These are phyloP conservation scores for Vigna angularis DNA, from an alignment of 306 rosid genomes.

Conservation along the genomic window DNA sequence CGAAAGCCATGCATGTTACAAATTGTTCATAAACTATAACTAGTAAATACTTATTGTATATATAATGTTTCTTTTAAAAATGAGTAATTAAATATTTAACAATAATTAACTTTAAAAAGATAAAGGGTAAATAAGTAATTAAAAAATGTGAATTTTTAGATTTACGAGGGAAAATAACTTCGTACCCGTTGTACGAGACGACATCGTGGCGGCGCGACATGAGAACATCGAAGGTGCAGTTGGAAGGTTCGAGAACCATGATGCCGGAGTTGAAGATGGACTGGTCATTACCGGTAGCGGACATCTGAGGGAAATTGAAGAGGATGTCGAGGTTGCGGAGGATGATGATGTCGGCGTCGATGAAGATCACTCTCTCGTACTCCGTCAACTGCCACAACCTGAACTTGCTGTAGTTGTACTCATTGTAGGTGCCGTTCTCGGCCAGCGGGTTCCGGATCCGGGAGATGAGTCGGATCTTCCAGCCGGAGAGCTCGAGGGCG, in stretches of 20 bases:
- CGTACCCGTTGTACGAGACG: constrained; percentile 71
- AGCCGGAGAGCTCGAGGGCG: constrained; percentile 70
- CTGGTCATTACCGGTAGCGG: constrained; percentile 89
- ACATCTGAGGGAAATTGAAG: constrained; percentile 85
- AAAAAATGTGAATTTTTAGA: too few species aligned
- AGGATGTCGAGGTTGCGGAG: constrained; percentile 83
- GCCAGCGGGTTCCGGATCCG: constrained; percentile 87
- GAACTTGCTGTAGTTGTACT: constrained; percentile 96
- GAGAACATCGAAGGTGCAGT: constrained; percentile 70
- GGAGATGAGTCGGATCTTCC: constrained; percentile 71
- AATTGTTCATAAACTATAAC: too few species aligned
- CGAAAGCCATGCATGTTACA: too few species aligned
- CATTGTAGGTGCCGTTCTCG: constrained; percentile 72
- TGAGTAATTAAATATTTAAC: too few species aligned
- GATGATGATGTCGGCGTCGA: constrained; percentile 87
- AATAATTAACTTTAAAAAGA: too few species aligned
- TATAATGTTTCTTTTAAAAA: too few species aligned
- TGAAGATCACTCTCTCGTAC: constrained; percentile 76
- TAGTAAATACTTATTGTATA: too few species aligned
- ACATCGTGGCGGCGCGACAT: constrained; percentile 64
- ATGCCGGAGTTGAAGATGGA: constrained; percentile 89
- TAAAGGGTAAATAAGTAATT: too few species aligned
- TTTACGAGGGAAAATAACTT: not conserved
- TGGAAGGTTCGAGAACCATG: constrained; percentile 92
- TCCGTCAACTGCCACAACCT: constrained; percentile 90